Base-by-base conservation (phyloP, 805 yeast species). In the Candida golubevii region DNA sequence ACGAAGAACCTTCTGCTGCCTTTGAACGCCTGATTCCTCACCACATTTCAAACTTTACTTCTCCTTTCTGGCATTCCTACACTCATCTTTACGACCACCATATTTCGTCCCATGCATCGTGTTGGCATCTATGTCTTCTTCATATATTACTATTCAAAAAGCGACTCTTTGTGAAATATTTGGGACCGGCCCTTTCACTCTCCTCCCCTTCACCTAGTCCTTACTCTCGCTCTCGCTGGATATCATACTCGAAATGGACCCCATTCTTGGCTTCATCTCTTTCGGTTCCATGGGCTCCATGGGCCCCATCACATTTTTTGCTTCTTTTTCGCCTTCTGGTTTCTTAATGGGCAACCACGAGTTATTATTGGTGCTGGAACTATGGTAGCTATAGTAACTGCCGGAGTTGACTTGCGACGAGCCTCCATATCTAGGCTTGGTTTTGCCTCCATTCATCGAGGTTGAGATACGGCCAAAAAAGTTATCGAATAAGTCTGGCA, bases 401-500 rank as follows among this genome's bases (percentile, higher is more conserved):
- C 75, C 75, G 6, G 67, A 51, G 42, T 69, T 69, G 10, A 68
- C 73, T 43, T 62, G 72, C 4, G 61, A 48, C 11, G 60, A 40
- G 30, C 64, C 63, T 13, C 60, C 57, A 47, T 67, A 65, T 38
- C 61, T 65, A 15, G 55, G 58, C 9, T 53, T 55, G 28, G 70
- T 50, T 39, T 65, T 65, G 14, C 72, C 72, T 11, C 69, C 69
- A 44, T 59, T 60, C 27, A 67, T 42, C 27, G 62, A 57, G 14
- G 64, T 49, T 31, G 63, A 56, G 26, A 69, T 54, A 35, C 60
- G 64, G 28, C 54, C 58, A 43, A 67, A 67, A 35, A 69, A 58
- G 47, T 68, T 67, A 43, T 69, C 75, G 48, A 69, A 69, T 49
- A 69, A 54, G 53, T 68, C 74, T 5, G 62, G 61, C 65, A 61